Evolutionary conservation across 2,329 filamentous ascomycete genomes (phyloP), one percentile per base, ranked within the genome.

Genomic region (Fusarium sp.): DNA sequence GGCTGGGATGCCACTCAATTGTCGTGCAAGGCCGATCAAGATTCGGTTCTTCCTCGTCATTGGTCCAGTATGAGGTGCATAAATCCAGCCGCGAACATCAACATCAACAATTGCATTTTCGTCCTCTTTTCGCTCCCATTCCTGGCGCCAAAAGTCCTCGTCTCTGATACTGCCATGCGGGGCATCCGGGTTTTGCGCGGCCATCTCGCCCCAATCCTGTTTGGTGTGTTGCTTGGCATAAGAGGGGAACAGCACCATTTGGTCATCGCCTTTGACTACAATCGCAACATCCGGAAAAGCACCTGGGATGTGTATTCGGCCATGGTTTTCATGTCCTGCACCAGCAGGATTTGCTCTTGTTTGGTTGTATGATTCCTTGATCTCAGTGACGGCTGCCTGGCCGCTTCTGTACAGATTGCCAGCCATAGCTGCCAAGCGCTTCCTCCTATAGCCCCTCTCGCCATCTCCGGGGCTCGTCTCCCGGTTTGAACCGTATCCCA

Each of bases 41-140:
- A 98, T 84, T 40, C 96, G 88, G 75, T 98, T 97, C 75, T 94
- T 94, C 72, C 94, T 88, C 27, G 89, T 95, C 87, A 98, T 90
- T 6, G 93, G 94, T 0, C 94, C 94, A 71, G 86, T 87, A 75
- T 95, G 93, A 20, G 95, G 95, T 41, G 90, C 89, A 79, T 97
- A 99, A 54, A 98, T 88, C 96, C 97, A 99, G 16, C 96, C 96
- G 72, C 95, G 88, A 25, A 99, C 93, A 78, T 99, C 95, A 8
- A 98, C 93, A 77, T 98, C 95, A 2, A 98, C 92, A 6, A 98
- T 84, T 1, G 94, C 94, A 78, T 92, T 92, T 75, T 94, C 90
- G 64, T 95, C 91, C 78, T 97, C 92, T 56, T 91, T 87, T 65
- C 87, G 87, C 61, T 94, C 89, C 92, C 93, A 97, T 75, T 95